Evolutionary conservation across 371 early-diverging fungal genomes (phyloP).

Genomic region (Dichotomocladium elegans): DNA sequence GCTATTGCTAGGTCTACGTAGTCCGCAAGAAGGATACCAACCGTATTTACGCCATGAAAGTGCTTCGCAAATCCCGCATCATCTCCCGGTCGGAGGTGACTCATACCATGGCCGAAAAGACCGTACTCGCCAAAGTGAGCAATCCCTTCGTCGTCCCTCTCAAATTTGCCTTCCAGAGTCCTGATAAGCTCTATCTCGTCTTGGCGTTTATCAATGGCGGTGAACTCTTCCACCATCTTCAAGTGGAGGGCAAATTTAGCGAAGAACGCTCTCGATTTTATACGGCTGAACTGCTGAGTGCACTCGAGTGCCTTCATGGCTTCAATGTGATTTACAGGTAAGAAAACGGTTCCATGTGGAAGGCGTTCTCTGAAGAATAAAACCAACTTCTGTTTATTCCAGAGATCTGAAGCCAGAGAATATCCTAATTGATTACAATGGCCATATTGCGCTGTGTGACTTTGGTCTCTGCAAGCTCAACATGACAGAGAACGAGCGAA

Average conservation of each 20-base stretch:
- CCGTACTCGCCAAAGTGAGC: conserved; percentile 78
- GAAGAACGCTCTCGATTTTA: conserved; percentile 69
- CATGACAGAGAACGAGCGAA: conserved; percentile 90
- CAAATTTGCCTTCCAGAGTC: conserved; percentile 84
- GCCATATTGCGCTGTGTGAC: conserved; percentile 97
- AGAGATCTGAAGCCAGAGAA: conserved; percentile 96
- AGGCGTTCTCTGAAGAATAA: not conserved
- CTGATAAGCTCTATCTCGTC: conserved; percentile 85
- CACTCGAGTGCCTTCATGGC: conserved; percentile 85
- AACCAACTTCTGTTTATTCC: not conserved
- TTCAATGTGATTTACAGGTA: conserved; percentile 84
- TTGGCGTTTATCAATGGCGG: conserved; percentile 94
- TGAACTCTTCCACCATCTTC: conserved; percentile 91
- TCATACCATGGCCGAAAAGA: conserved; percentile 89
- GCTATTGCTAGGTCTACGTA: conserved; percentile 81
- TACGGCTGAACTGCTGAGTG: conserved; percentile 73
- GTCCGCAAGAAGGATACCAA: conserved; percentile 91
- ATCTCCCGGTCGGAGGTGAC: conserved; percentile 87
- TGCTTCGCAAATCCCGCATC: conserved; percentile 90
- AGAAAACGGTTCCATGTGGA: not conserved
- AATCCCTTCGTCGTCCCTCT: conserved; percentile 88
- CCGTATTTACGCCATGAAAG: conserved; percentile 98
- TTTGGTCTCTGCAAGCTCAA: conserved; percentile 97
- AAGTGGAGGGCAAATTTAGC: conserved; percentile 69
- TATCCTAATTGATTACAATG: conserved; percentile 92